Evolutionary conservation across 23 red algal genomes (phyloP).

Genomic region (Gracilaria vermiculophylla): DNA sequence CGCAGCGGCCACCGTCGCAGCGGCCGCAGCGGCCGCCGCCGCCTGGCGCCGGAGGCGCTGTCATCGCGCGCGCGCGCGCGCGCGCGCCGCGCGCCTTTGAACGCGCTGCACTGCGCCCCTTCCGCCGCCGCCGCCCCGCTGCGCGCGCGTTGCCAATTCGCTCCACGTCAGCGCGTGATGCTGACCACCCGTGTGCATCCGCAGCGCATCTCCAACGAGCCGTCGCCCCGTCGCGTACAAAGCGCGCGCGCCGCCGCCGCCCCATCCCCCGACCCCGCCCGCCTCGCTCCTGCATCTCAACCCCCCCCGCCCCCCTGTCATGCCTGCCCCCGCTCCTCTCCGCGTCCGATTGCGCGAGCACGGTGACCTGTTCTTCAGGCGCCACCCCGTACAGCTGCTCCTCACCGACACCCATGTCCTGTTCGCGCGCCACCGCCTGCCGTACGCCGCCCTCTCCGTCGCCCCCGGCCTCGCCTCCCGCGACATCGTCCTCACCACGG

Average conservation of each 20-base stretch:
- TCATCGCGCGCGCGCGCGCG: not conserved
- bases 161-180: constrained; percentile 1
- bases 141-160: constrained; percentile 1
- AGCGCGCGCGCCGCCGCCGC: not conserved
- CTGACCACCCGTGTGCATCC: too few species aligned
- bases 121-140: not conserved
- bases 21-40: too few species aligned
- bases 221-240: not conserved
- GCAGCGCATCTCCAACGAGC: too few species aligned
- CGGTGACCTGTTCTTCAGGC: constrained; percentile 3
- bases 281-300: too few species aligned
- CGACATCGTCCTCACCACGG: not conserved
- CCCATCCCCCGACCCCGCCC: not conserved
- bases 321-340: too few species aligned
- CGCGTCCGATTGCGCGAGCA: not conserved
- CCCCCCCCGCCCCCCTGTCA: too few species aligned
- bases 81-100: too few species aligned
- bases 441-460: not conserved
- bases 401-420: not conserved
- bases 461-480: not conserved
- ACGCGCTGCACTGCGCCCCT: too few species aligned
- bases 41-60: too few species aligned
- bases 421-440: not conserved
- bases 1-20: not conserved
- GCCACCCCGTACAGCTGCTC: not conserved